phyloP scores from a whole-genome alignment of 83 land plant genomes.

The Isoetes engelmannii region DNA sequence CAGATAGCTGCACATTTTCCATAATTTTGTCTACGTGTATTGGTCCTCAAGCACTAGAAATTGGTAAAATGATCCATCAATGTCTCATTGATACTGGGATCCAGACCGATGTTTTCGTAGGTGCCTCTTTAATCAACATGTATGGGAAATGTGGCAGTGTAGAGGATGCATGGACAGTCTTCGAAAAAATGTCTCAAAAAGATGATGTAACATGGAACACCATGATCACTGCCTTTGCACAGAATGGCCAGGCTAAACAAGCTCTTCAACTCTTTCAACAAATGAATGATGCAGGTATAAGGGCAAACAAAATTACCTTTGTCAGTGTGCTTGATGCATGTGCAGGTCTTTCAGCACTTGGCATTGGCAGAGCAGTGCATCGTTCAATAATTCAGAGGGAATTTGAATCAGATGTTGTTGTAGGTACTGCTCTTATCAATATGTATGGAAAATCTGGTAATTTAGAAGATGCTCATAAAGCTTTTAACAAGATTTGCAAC shows the following conservation, averaged over 20 bases:
- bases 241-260: conserved; percentile 1
- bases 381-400: not conserved
- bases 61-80: not conserved
- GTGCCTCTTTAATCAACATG: not conserved
- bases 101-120: not conserved
- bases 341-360: not conserved
- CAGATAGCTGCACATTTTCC: not conserved
- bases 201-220: not conserved
- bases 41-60: not conserved
- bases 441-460: conserved; percentile 2
- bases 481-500: not conserved
- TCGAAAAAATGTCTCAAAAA: not conserved
- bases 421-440: not conserved
- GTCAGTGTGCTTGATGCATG: not conserved
- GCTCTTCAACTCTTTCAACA: not conserved
- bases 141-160: conserved; percentile 3
- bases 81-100: not conserved
- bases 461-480: not conserved
- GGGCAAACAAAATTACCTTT: not conserved
- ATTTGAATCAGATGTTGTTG: not conserved
- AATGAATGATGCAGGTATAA: not conserved
- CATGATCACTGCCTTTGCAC: not conserved
- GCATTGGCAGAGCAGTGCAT: not conserved
- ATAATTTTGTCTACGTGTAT: not conserved
- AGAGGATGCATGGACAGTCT: not conserved